A percentile compares a stretch with the other conserved stretches of the same genome.
phyloP scores from a whole-genome alignment of 305 asterid species.

The Salvia sclarea region DNA sequence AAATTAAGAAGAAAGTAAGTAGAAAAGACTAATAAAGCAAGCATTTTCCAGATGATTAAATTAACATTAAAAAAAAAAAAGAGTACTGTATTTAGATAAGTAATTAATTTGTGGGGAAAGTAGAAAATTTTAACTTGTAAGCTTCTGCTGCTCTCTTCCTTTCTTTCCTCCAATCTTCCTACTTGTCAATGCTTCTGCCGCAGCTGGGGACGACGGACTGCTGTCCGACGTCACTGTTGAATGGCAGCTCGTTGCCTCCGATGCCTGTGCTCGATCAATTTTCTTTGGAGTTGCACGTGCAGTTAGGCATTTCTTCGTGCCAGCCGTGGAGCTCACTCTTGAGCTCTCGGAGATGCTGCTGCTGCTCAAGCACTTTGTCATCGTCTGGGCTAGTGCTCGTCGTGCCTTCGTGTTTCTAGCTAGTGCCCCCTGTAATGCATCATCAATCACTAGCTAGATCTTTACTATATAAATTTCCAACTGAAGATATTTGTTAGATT shows the following conservation, averaged over 20 bases:
- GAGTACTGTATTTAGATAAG: no score
- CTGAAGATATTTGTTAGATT: no score
- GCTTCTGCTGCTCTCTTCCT: slow-evolving; percentile 35
- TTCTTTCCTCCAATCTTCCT: slow-evolving; percentile 28
- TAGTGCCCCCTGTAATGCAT: no score
- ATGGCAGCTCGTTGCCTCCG: slow-evolving; percentile 44
- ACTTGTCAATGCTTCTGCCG: slow-evolving; percentile 32
- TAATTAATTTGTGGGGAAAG: no score
- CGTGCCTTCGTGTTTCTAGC: slow-evolving; percentile 36
- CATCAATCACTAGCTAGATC: neutral
- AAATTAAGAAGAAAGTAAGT: neutral
- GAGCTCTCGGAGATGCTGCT: slow-evolving; percentile 30
- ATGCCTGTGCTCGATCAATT: slow-evolving; percentile 29
- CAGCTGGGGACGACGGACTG: slow-evolving; percentile 44
- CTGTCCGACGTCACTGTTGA: slow-evolving; percentile 48
- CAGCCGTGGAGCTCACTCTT: slow-evolving; percentile 24
- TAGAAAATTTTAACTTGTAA: no score
- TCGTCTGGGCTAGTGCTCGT: no score
- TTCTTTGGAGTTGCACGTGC: slow-evolving; percentile 10
- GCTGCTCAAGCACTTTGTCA: slow-evolving; percentile 34
- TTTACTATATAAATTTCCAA: no score
- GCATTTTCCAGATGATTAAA: slow-evolving; percentile 6
- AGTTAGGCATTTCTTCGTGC: slow-evolving; percentile 23
- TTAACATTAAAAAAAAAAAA: neutral
- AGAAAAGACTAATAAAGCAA: neutral